Evolutionary conservation across 768 basidiomycete genomes (phyloP).

Genomic region (Termitomyces sp.): DNA sequence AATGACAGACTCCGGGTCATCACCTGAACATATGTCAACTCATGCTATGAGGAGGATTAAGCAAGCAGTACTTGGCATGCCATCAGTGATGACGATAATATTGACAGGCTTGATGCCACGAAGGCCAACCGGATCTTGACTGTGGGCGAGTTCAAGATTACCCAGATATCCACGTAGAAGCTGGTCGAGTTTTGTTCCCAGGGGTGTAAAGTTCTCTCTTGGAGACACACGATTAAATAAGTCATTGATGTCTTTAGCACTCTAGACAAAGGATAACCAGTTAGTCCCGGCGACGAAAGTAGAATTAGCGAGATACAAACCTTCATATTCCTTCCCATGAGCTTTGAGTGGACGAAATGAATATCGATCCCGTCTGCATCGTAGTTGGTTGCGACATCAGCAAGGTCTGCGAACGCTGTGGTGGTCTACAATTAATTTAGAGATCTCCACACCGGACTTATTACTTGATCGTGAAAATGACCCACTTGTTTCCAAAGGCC

Average conservation of each 20-base stretch:
- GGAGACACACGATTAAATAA: slow-evolving; percentile 36
- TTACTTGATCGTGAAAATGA: slow-evolving; percentile 2
- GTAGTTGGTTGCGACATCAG: slow-evolving; percentile 40
- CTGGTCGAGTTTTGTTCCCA: slow-evolving; percentile 29
- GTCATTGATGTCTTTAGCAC: slow-evolving; percentile 25
- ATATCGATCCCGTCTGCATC: slow-evolving; percentile 59
- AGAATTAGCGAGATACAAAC: slow-evolving; percentile 16
- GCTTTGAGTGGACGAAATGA: slow-evolving; percentile 46
- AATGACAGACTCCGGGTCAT: slow-evolving; percentile 46
- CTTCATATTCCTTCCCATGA: slow-evolving; percentile 29
- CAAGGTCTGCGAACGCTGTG: slow-evolving; percentile 42
- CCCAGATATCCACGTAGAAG: slow-evolving; percentile 23
- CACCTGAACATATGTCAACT: slow-evolving; percentile 28
- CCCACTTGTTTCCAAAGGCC: slow-evolving; percentile 45
- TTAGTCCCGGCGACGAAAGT: not conserved
- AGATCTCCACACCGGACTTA: not conserved
- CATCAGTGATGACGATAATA: slow-evolving; percentile 58
- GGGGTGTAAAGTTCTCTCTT: slow-evolving; percentile 41
- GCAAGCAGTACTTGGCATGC: slow-evolving; percentile 43
- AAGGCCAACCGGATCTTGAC: slow-evolving; percentile 10
- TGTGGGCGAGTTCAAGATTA: slow-evolving; percentile 21
- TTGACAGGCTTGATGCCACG: slow-evolving; percentile 47
- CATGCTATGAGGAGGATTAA: not conserved
- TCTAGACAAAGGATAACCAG: slow-evolving; percentile 22
- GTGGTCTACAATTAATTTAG: slow-evolving; percentile 25